Percentiles rank a stretch among this genome's conserved stretches.
Conservation (phyloP, 2,329 filamentous ascomycete species). For the Phialophora chinensis region DNA sequence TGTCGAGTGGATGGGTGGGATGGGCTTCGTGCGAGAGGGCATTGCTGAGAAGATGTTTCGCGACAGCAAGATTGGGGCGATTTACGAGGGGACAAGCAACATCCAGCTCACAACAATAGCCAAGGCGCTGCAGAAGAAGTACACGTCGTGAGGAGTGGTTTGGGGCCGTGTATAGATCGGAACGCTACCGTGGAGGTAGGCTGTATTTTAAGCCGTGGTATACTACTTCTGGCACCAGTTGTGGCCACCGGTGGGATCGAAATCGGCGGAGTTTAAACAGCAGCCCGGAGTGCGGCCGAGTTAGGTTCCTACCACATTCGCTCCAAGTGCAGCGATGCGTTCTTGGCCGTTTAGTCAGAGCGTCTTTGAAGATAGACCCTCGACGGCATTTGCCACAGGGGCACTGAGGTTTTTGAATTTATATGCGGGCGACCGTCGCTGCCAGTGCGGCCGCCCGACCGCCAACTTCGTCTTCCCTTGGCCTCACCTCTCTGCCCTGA, state of each 20-base stretch:
- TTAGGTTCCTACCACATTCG: not conserved
- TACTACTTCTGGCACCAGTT: not conserved
- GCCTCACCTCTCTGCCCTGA: not conserved
- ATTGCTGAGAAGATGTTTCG: conserved; percentile 97
- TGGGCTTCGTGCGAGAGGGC: conserved; percentile 97
- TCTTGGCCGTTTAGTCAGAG: conserved; percentile 7
- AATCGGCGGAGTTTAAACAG: not conserved
- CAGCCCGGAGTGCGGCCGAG: not conserved
- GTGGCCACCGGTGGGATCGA: too few species aligned
- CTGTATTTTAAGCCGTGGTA: conserved; percentile 9
- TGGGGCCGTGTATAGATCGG: conserved; percentile 8
- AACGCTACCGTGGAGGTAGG: not conserved
- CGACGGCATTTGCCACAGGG: not conserved
- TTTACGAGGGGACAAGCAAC: conserved; percentile 83
- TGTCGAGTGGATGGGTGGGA: conserved; percentile 99
- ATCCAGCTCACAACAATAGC: conserved; percentile 75
- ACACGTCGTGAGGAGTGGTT: conserved; percentile 57
- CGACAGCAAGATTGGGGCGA: conserved; percentile 97
- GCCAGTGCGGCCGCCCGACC: conserved; percentile 13
- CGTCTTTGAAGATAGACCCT: not conserved
- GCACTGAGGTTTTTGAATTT: not conserved
- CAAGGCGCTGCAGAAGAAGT: conserved; percentile 71
- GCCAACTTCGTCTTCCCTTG: conserved; percentile 1
- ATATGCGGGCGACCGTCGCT: not conserved
- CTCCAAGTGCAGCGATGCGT: not conserved